Percentiles rank a stretch among this genome's conserved stretches.
phyloP scores from a whole-genome alignment of 257 asterid species.

The Nicotiana undulata region DNA sequence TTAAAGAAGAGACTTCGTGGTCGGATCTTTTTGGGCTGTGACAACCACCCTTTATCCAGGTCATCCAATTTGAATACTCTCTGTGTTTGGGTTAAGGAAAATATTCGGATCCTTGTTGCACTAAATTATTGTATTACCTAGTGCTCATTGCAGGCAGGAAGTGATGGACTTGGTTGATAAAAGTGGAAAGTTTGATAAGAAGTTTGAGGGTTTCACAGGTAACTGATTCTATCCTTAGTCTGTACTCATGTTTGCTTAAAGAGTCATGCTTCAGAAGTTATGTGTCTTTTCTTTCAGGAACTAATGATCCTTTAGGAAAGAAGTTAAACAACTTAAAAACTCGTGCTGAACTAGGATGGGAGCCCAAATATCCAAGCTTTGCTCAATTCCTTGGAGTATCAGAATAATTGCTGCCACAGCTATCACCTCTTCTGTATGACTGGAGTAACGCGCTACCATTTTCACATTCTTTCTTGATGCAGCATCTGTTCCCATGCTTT shows the following conservation, averaged over 20 bases:
- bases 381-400: slow-evolving; percentile 67
- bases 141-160: slow-evolving; percentile 58
- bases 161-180: slow-evolving; percentile 61
- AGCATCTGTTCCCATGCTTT: background rate
- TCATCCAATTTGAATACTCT: slow-evolving; percentile 6
- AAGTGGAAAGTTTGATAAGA: slow-evolving; percentile 66
- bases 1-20: slow-evolving; percentile 61
- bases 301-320: slow-evolving; percentile 77
- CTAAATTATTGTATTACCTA: background rate
- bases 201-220: slow-evolving; percentile 80
- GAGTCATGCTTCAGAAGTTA: background rate
- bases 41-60: slow-evolving; percentile 88
- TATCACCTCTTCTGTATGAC: background rate
- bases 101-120: background rate
- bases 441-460: background rate
- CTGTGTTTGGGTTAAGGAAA: background rate
- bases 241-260: background rate
- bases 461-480: background rate
- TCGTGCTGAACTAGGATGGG: slow-evolving; percentile 75
- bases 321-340: slow-evolving; percentile 74
- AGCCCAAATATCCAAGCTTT: slow-evolving; percentile 79
- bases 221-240: background rate
- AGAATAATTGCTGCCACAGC: background rate
- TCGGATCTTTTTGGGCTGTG: slow-evolving; percentile 81
- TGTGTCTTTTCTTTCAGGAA: slow-evolving; percentile 39